phyloP scores from a whole-genome alignment of 2,329 filamentous ascomycete genomes.

The Fusarium floridanum region DNA sequence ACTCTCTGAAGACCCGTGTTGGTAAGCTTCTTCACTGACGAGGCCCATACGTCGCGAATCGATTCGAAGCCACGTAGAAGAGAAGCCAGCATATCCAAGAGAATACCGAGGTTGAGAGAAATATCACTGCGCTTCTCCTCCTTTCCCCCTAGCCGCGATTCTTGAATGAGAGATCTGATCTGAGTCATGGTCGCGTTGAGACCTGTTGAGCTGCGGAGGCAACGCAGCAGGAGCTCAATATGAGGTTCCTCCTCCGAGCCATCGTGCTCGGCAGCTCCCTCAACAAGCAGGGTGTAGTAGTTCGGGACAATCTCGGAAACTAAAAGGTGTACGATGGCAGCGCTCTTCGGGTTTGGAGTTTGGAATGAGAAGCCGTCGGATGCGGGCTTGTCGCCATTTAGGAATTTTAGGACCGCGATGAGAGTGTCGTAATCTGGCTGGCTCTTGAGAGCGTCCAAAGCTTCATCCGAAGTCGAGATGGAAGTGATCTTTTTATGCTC shows the following conservation, averaged over 20 bases:
- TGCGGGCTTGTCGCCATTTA: constrained; percentile 52
- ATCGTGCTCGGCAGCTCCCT: constrained; percentile 50
- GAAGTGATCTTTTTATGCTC: constrained; percentile 7
- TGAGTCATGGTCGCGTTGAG: constrained; percentile 82
- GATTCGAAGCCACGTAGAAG: constrained; percentile 56
- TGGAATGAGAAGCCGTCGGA: constrained; percentile 44
- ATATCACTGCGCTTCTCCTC: constrained; percentile 57
- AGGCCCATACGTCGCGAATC: constrained; percentile 55
- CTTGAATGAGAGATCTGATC: constrained; percentile 71
- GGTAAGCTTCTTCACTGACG: constrained; percentile 43
- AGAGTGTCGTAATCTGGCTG: constrained; percentile 74
- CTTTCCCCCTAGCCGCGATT: constrained; percentile 57
- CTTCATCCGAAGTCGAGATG: constrained; percentile 60
- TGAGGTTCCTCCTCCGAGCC: constrained; percentile 14
- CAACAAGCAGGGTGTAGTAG: constrained; percentile 79
- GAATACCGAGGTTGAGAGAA: constrained; percentile 57
- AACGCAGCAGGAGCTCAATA: constrained; percentile 67
- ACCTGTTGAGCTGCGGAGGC: constrained; percentile 80
- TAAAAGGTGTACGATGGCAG: constrained; percentile 81
- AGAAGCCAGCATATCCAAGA: constrained; percentile 59
- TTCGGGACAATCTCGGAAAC: constrained; percentile 82
- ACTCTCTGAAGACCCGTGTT: constrained; percentile 46
- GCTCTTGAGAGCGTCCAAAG: constrained; percentile 69
- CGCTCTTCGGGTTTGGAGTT: constrained; percentile 72
- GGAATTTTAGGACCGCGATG: constrained; percentile 63